Evolutionary conservation across 805 yeast species (phyloP).

Genomic region (Wickerhamiella kurtzmanii): DNA sequence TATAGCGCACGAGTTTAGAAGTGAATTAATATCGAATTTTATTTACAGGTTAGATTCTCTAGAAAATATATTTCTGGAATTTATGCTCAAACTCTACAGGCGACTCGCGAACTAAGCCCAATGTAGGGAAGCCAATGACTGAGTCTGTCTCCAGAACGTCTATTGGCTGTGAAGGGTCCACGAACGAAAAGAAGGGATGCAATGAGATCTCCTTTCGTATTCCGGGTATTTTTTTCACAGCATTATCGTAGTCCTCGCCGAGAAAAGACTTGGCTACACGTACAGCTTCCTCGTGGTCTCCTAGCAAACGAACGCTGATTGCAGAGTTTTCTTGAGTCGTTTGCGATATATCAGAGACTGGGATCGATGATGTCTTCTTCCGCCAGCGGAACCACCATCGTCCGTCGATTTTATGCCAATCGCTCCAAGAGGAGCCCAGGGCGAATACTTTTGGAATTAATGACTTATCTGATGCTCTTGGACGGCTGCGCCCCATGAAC

Average conservation of each 20-base stretch:
- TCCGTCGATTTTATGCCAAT: constrained; percentile 15
- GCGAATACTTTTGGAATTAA: neutral
- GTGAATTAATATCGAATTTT: neutral
- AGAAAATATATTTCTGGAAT: constrained; percentile 9
- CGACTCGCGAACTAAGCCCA: constrained; percentile 5
- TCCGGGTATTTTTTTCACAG: neutral
- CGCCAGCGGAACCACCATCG: constrained; percentile 17
- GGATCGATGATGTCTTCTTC: constrained; percentile 8
- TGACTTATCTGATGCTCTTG: constrained; percentile 2
- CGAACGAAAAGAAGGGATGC: constrained; percentile 17
- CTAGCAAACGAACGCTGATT: constrained; percentile 6
- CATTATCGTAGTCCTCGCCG: neutral
- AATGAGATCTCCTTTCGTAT: neutral
- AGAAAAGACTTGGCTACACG: neutral
- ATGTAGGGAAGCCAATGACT: constrained; percentile 17
- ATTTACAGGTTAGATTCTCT: neutral
- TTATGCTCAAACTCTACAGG: constrained; percentile 7
- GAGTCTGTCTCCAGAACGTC: constrained; percentile 1
- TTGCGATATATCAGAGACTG: neutral
- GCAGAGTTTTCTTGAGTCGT: neutral
- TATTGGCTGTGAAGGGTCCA: constrained; percentile 4
- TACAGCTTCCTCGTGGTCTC: neutral
- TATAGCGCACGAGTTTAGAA: too few relatives aligned
- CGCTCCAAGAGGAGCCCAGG: constrained; percentile 13
- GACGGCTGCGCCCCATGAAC: constrained; percentile 5